Conservation (phyloP, 495 filamentous ascomycete species). For the Xylaria scruposa region DNA sequence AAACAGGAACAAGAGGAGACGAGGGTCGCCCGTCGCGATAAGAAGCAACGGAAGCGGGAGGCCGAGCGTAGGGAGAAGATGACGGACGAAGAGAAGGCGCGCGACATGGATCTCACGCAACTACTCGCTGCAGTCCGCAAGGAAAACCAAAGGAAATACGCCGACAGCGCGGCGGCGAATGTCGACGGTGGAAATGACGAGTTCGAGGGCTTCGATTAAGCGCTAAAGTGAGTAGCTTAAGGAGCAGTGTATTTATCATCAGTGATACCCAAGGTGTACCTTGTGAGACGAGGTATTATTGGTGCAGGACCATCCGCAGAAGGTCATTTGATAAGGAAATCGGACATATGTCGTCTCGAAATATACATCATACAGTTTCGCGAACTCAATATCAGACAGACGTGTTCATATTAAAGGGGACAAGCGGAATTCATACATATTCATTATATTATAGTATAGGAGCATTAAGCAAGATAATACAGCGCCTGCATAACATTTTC, state of each 20-base stretch:
- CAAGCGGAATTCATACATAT: not conserved
- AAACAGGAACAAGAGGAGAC: conserved; percentile 75
- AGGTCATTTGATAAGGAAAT: not conserved
- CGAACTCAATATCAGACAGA: not conserved
- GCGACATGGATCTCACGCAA: conserved; percentile 71
- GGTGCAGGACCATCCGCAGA: not conserved
- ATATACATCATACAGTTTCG: not conserved
- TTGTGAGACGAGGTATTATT: not conserved
- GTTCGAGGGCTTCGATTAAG: conserved; percentile 53
- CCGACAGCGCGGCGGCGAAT: conserved; percentile 31
- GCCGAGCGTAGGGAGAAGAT: conserved; percentile 70
- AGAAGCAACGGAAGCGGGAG: conserved; percentile 75
- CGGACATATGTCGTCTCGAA: not conserved
- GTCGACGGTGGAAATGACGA: conserved; percentile 43
- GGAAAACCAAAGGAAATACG: conserved; percentile 55
- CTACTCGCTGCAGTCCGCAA: conserved; percentile 76
- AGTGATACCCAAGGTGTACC: conserved; percentile 29
- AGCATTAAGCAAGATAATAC: not conserved
- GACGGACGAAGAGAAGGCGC: conserved; percentile 73
- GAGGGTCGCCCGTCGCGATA: conserved; percentile 71
- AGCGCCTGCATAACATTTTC: not conserved
- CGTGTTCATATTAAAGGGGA: not conserved
- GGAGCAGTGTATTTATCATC: not conserved
- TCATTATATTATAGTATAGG: conserved; percentile 13
- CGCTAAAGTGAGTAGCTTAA: not conserved